Conservation (phyloP, 306 rosid species). For the Chamaecrista fasciculata region DNA sequence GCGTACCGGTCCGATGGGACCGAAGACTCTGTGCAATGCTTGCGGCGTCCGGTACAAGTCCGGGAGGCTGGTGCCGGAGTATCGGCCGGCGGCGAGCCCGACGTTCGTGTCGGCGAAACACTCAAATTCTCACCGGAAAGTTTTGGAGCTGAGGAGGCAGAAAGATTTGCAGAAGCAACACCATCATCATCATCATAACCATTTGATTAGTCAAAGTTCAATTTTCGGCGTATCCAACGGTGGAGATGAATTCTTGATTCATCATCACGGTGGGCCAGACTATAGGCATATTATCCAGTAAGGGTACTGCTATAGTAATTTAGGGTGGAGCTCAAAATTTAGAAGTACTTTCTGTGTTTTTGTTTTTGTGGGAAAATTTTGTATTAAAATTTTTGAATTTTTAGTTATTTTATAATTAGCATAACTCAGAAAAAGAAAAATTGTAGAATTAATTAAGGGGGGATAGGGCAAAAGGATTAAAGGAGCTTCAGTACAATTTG, state of each 20-base stretch:
- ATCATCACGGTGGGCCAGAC: conserved; percentile 57
- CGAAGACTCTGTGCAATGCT: conserved; percentile 71
- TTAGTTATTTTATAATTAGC: conserved; percentile 25
- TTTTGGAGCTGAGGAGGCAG: conserved; percentile 68
- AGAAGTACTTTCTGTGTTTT: background rate
- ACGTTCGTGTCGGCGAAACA: conserved; percentile 59
- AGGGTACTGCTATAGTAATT: conserved; percentile 35
- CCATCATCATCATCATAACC: conserved; percentile 24
- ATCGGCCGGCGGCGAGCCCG: conserved; percentile 72
- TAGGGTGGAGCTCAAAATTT: conserved; percentile 35
- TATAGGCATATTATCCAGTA: conserved; percentile 67
- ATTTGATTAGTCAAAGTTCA: conserved; percentile 50
- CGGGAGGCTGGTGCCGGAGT: conserved; percentile 66
- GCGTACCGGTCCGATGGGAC: conserved; percentile 77
- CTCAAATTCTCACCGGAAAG: conserved; percentile 74
- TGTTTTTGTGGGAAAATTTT: conserved; percentile 23
- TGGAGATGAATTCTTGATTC: conserved; percentile 68
- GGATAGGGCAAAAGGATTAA: background rate
- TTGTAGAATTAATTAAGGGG: conserved; percentile 40
- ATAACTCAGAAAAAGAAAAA: background rate
- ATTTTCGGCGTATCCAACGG: conserved; percentile 85
- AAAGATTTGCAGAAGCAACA: conserved; percentile 54
- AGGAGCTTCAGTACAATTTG: conserved; percentile 27
- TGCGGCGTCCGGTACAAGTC: conserved; percentile 74
- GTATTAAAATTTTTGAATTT: conserved; percentile 43